Base-by-base conservation (phyloP, 176 grass and related monocot species). In the Triticum urartu region DNA sequence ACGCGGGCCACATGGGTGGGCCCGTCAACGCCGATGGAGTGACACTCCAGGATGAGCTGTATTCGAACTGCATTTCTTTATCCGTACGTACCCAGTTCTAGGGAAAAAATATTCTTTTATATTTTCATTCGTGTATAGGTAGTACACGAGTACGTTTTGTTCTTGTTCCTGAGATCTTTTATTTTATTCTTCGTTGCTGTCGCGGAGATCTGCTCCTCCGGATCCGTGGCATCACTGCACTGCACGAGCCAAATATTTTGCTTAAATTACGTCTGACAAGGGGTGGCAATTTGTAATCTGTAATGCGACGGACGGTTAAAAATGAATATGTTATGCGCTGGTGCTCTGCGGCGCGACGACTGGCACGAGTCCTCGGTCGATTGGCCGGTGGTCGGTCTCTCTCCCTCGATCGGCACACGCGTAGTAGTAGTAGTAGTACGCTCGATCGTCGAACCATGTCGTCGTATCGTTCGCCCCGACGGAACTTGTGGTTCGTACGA, bases 1-100 rank as follows among this genome's bases (percentile, higher is more conserved):
- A 81, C 78, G 83, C 85, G 78, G 81, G 85, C 45, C 87, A 94
- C 89, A 85, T 94, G 84, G 80, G 73, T 67, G 68, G 81, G 64
- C 36, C 50, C 62, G 36, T 30, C 1, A 34, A n/a, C 58, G 83
- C 43, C 54, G 66, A 33, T 34, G 20, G 64, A 1, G 33, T 12
- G 75, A 36, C 39, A 45, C 32, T 6, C 11, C 13, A 5, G 34
- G 36, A 70, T 89, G 84, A 84, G 77, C 89, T 89, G 89, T 63
- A 73, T 17, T 12, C 26, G n/a, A 79, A 85, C 62, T 0, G 17
- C 82, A 4, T 30, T 77, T 76, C 11, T 42, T 88, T 78, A 42
- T 52, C 2, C 28, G 28, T 47, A 10, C 42, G 10, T 50, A 50
- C 48, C 5, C 8, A 21, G 1, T 58, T 58, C 17, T 58, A 58